Evolutionary conservation across 192 early-diverging fungal genomes (phyloP), one percentile per base, ranked within the genome.

Genomic region (Mortierella hygrophila): DNA sequence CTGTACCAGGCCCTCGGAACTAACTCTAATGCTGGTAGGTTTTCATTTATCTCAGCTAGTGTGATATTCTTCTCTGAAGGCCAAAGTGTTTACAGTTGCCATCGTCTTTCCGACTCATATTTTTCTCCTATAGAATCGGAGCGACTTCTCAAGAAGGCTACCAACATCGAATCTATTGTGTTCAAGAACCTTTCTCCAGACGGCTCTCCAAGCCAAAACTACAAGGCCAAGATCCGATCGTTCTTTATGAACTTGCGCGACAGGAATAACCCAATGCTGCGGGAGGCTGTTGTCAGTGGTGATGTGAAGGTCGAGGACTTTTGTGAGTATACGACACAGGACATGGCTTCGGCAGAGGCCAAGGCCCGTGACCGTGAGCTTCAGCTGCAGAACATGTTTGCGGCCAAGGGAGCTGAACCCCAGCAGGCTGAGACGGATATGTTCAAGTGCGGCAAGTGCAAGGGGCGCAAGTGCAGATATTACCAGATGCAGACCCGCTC

Each of bases 401-500:
- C 94, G 68, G 97, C 97, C 38, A 91, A 94, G 75, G 93, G 95
- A 32, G 97, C 97, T 7, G 92, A 89, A 38, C 92, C 92, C 32
- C 88, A 88, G 54, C 90, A 94, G 72, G 97, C 97, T 9, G 96
- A 94, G 81, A 99, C 98, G 1, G 96, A 98, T 82, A 93, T 94
- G 92, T 99, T 99, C 91, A 93, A 92, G 80, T 99, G 98, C 82
- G 97, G 96, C 32, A 97, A 97, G 77, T 99, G 98, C 91, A 94
- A 94, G 70, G 79, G 92, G 42, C 93, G 98, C 72, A 97, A 95
- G 80, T 93, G 93, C 75, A 94, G 94, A 23, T 99, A 98, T 88
- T 98, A 93, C 89, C 98, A 99, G 92, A 97, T 96, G 96, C 96
- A 97, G 91, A 99, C 98, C 21, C 92, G 98, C 54, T 95, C 94